Evolutionary conservation across 2,329 filamentous ascomycete species (phyloP), one percentile per base, ranked within the genome.

Genomic region (Ceratocystis destructans): DNA sequence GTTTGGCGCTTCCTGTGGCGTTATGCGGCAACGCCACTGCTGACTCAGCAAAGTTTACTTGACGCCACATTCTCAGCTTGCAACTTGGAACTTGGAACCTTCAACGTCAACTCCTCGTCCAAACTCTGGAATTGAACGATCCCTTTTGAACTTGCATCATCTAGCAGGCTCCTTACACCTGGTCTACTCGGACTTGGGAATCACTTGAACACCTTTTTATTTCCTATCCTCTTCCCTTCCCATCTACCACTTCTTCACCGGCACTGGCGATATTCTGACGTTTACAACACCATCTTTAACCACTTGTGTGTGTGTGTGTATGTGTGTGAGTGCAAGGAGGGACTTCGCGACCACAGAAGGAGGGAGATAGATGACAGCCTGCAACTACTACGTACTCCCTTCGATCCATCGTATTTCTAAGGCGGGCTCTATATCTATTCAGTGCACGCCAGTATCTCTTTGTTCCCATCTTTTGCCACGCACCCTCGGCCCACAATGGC

Each of bases 401-500:
- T 57, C 28, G 48, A 12, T 57, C 22, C 44, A 10, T 33, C 33
- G 8, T 45, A 41, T 57, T 57, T 44, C 48, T 57, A 45, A 37
- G 53, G 53, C 53, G 28, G 25, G n/a, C 28, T 17, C 3, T 17
- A 17, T n/a, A 31, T 59, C 33, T 22, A 15, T 17, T 25, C 2
- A 15, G 22, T n/a, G 7, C 8, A n/a, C 17, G 7, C 7, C 15
- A 17, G 5, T 15, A 7, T 17, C 17, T 37, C 53, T 37, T 20
- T 17, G 31, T 57, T 64, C 46, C 37, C 45, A 41, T 68, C 66
- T 22, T 6, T 65, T 44, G 53, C 53, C 50, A 48, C 59, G 72
- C 66, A 79, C 7, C 25, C 33, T 25, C 7, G 5, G 28, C 28
- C 31, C 66, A 46, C 48, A 31, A 67, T 67, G 66, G 66, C 63